phyloP scores from a whole-genome alignment of 163 green algal species.

The Chloroidium sp. region DNA sequence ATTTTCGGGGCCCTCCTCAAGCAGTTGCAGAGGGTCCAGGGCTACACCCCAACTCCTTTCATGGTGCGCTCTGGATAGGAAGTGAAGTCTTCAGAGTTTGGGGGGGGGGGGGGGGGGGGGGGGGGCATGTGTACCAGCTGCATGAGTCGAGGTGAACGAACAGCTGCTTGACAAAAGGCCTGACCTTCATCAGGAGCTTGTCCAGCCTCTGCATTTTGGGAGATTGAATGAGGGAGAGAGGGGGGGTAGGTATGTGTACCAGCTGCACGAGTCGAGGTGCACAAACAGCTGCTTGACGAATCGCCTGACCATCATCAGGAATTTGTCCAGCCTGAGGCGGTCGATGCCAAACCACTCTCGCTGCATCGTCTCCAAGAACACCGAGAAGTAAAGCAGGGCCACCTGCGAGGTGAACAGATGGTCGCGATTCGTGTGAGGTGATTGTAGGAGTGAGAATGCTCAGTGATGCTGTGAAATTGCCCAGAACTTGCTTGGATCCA shows the following conservation, averaged over 20 bases:
- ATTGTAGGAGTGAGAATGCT: neutral
- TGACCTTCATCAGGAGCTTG: slow-evolving; percentile 85
- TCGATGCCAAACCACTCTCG: slow-evolving; percentile 84
- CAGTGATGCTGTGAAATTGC: too few species aligned
- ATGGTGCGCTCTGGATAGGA: too few species aligned
- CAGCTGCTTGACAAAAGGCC: slow-evolving; percentile 51
- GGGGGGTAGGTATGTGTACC: too few species aligned
- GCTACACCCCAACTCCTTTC: too few species aligned
- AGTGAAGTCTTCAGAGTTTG: too few species aligned
- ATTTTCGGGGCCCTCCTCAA: too few species aligned
- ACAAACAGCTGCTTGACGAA: slow-evolving; percentile 46
- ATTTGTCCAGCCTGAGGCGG: slow-evolving; percentile 84
- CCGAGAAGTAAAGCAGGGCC: slow-evolving; percentile 50
- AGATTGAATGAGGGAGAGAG: too few species aligned
- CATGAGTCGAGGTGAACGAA: slow-evolving; percentile 15
- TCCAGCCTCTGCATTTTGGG: slow-evolving; percentile 52
- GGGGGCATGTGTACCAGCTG: neutral
- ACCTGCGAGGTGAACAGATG: slow-evolving; percentile 23
- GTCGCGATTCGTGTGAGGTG: neutral
- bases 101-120: too few species aligned
- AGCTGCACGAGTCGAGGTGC: neutral
- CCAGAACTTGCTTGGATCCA: too few species aligned
- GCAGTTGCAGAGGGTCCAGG: too few species aligned
- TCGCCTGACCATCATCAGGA: slow-evolving; percentile 74
- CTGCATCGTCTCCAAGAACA: slow-evolving; percentile 67